Conservation (phyloP, 2,329 filamentous ascomycete species). For the Penicillium italicum region DNA sequence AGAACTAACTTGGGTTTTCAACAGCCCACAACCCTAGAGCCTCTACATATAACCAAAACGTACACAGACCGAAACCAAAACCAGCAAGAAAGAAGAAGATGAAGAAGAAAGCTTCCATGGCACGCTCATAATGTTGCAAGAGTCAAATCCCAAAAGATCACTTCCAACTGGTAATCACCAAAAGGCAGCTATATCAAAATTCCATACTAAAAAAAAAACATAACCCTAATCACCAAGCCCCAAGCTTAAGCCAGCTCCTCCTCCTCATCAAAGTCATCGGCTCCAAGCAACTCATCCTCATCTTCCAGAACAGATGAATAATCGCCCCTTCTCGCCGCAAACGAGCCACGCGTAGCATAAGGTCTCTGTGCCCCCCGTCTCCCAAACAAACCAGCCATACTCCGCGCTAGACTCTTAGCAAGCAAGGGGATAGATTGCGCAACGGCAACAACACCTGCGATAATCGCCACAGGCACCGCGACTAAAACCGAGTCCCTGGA, state of each 20-base stretch:
- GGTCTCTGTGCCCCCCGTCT: conserved; percentile 54
- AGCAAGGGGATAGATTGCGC: conserved; percentile 71
- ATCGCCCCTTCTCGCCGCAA: conserved; percentile 80
- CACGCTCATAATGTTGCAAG: conserved; percentile 23
- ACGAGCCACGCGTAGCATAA: conserved; percentile 85
- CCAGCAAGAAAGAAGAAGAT: background rate
- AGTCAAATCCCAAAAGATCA: conserved; percentile 5
- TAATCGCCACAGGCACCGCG: conserved; percentile 72
- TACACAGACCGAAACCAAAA: background rate
- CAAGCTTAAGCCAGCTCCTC: conserved; percentile 40
- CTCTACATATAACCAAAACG: background rate
- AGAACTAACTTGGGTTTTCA: no score
- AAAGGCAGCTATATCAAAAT: background rate
- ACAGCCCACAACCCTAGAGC: background rate
- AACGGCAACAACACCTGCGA: conserved; percentile 77
- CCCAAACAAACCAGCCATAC: conserved; percentile 51
- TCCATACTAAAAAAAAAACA: background rate
- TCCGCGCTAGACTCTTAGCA: conserved; percentile 68
- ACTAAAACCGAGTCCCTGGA: conserved; percentile 74
- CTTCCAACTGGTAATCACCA: background rate
- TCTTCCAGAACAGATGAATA: conserved; percentile 88
- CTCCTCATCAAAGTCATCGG: conserved; percentile 87
- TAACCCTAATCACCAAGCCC: background rate
- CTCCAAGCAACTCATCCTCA: conserved; percentile 84
- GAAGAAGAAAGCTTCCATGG: conserved; percentile 1